Evolutionary conservation across 2,329 filamentous ascomycete genomes (phyloP), one percentile per base, ranked within the genome.

Genomic region (Phyllosticta citribraziliensis): DNA sequence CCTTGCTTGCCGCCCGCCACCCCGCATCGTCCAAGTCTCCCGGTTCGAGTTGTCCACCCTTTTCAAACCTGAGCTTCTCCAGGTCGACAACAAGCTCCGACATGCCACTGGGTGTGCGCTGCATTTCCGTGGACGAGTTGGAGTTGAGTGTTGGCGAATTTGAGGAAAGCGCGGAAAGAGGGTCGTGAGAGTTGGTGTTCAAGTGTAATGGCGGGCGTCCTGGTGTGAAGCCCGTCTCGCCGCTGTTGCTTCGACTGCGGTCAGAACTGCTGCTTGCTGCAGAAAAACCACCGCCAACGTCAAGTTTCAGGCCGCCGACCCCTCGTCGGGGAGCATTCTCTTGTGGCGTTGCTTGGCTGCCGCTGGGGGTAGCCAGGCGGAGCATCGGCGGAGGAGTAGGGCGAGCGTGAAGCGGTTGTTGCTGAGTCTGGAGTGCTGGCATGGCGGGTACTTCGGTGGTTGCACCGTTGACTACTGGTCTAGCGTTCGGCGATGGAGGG

Each of bases 21-120:
- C 91, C 91, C 65, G 96, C 89, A 69, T 97, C 92, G 70, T 97
- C 93, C 56, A 99, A 77, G 67, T 97, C 93, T 68, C 97, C 93
- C 3, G 96, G 93, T 73, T 99, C 94, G 50, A 93, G 77, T 24
- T 87, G 88, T 65, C 89, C 82, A 40, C 91, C 91, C 74, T 88
- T 91, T 66, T 96, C 91, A 54, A 94, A 73, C 56, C 84, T 88
- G 68, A 96, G 75, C 73, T 92, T 87, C 66, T 95, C 91, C 62
- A 97, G 85, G 67, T 87, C 84, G 63, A 92, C 81, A 2, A 94
- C 78, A 40, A 61, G 52, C 20, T 52, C 55, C 10, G 40, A 52
- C 68, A 90, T 88, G 74, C 89, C 82, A 70, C 90, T 95, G 66
- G 84, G 84, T 65, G 96, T 91, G 64, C 89, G 80, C 74, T 96